A percentile compares a stretch with the other conserved stretches of the same genome.
Conservation (phyloP, 306 rosid genomes). For the Quercus bicolor region DNA sequence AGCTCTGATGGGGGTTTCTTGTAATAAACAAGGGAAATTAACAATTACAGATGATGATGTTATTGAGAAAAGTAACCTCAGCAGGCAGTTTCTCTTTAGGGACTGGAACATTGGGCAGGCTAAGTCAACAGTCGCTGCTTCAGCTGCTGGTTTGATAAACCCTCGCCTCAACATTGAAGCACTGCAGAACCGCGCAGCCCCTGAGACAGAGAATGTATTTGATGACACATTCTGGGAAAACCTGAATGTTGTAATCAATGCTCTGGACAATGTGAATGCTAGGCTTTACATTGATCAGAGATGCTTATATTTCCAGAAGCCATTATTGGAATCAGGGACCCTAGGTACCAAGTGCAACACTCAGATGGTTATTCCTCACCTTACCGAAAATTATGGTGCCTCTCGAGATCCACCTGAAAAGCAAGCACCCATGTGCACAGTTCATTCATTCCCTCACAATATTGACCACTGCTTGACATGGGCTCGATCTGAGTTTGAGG, state of each 20-base stretch:
- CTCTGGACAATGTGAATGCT: constrained; percentile 93
- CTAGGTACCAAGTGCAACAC: constrained; percentile 98
- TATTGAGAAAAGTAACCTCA: constrained; percentile 94
- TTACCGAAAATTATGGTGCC: constrained; percentile 97
- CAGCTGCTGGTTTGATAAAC: constrained; percentile 72
- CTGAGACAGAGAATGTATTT: constrained; percentile 79
- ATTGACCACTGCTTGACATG: constrained; percentile 98
- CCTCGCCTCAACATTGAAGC: constrained; percentile 58
- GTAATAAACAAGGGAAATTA: constrained; percentile 69
- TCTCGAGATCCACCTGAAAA: constrained; percentile 99
- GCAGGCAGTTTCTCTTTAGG: constrained; percentile 96
- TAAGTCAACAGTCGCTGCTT: constrained; percentile 89
- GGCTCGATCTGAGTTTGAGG: constrained; percentile 99
- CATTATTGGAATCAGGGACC: constrained; percentile 97
- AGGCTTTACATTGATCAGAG: constrained; percentile 94
- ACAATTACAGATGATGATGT: constrained; percentile 96
- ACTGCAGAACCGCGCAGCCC: constrained; percentile 72
- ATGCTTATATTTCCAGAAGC: constrained; percentile 94
- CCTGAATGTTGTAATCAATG: constrained; percentile 72
- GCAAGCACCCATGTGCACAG: constrained; percentile 99
- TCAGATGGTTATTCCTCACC: constrained; percentile 95
- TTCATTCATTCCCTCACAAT: constrained; percentile 96
- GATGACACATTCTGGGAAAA: constrained; percentile 82
- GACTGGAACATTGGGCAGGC: constrained; percentile 99
- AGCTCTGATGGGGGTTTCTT: constrained; percentile 98